Base-by-base conservation (phyloP, 2,329 filamentous ascomycete species). In the Pestalotiopsis sp. region DNA sequence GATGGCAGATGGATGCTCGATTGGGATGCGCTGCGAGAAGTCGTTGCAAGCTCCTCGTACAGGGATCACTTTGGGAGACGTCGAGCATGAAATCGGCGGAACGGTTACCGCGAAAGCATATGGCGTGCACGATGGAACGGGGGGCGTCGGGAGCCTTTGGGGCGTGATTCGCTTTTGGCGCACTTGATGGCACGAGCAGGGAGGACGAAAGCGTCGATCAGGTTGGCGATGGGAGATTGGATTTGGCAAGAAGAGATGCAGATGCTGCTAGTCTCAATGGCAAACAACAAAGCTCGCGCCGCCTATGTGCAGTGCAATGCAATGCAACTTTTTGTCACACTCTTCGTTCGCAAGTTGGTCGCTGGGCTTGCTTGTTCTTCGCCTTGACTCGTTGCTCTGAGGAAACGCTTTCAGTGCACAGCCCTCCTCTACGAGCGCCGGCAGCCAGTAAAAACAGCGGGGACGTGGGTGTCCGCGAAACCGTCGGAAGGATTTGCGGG, bases 371-470 rank as follows among this genome's bases (percentile, higher is more conserved):
- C 4, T 63, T 14, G 26, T 44, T 39, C 60, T 63, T 44, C 35
- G 38, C 40, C 60, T 35, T 63, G 35, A 22, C 22, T 58, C n/a
- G 56, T 40, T 65, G 40, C 40, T 26, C 24, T 65, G 30, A 58
- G 26, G 64, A 66, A 66, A 66, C 64, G 57, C 24, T 22, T 65
- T 35, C 20, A 26, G n/a, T 66, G 64, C 64, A 66, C 64, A 66
- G 64, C 64, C 64, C 44, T 59, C 52, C 55, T 40, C 52, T 40
- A 11, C 40, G 9, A 48, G n/a, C 64, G 39, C 35, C 64, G 13
- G 52, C 52, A 66, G 30, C 64, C 64, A 66, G 64, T 66, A 59
- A 66, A 66, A 66, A 58, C 39, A 66, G 64, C 55, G 64, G 55
- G 22, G 24, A 35, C 17, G 63, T 57, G 63, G 63, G 40, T 39